Conservation (phyloP, 192 early-diverging fungal genomes). For the Coemansia asiatica region DNA sequence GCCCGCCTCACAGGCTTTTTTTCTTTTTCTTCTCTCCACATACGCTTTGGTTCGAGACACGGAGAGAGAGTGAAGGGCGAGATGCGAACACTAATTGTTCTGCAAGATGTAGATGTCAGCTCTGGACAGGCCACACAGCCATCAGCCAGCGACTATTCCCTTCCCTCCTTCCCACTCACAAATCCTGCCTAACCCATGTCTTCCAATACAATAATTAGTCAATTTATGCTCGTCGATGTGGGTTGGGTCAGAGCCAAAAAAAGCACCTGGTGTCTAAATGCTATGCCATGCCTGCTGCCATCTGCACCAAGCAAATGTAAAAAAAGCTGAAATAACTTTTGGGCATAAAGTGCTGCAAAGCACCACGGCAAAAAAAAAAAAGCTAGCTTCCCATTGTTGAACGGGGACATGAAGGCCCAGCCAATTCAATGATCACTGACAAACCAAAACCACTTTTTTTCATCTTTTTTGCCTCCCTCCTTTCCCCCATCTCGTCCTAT, state of each 20-base stretch:
- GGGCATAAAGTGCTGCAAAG: too few species aligned
- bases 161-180: neutral
- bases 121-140: neutral
- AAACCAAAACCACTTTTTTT: neutral
- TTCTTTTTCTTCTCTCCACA: neutral
- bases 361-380: too few species aligned
- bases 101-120: neutral
- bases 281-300: neutral
- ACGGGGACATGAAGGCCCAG: neutral
- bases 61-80: neutral
- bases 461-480: neutral
- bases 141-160: neutral
- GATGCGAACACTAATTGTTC: neutral
- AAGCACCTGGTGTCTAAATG: constrained; percentile 1
- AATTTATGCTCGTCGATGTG: constrained; percentile 4
- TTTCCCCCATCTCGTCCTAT: neutral
- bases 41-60: neutral
- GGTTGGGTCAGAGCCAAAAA: constrained; percentile 10
- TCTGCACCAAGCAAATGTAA: neutral
- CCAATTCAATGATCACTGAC: neutral
- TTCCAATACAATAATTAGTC: neutral
- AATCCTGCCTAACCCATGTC: constrained; percentile 1
- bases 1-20: neutral
- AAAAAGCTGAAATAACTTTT: neutral
- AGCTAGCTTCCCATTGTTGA: too few species aligned